Evolutionary conservation across 495 filamentous ascomycete species (phyloP).

Genomic region (Paragyromitra xinjiangensis): DNA sequence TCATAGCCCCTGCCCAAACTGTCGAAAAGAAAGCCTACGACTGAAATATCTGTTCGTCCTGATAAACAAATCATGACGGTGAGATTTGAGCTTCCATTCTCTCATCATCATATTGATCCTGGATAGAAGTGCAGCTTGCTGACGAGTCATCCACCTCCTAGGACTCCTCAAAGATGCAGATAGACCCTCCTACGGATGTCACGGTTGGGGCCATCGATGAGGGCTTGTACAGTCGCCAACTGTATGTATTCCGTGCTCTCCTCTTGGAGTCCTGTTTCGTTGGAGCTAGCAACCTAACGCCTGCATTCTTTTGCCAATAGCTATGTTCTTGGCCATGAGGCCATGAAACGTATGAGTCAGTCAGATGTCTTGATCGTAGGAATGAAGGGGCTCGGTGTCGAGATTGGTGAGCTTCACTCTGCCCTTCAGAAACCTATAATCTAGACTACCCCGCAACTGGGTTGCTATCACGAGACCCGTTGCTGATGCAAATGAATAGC

Average conservation of each 20-base stretch:
- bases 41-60: conserved; percentile 56
- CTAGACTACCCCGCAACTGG: conserved; percentile 34
- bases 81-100: background rate
- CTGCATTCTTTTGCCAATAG: conserved; percentile 53
- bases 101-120: background rate
- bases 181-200: conserved; percentile 60
- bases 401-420: conserved; percentile 72
- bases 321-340: conserved; percentile 97
- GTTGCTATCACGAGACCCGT: conserved; percentile 1
- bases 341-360: conserved; percentile 98
- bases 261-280: background rate
- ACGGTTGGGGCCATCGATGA: conserved; percentile 84
- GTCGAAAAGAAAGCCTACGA: conserved; percentile 58
- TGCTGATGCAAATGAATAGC: conserved; percentile 63
- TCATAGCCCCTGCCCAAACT: conserved; percentile 46
- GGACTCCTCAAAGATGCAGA: conserved; percentile 58
- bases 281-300: conserved; percentile 28
- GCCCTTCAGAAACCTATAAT: background rate
- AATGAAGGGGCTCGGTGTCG: conserved; percentile 91
- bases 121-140: conserved; percentile 6
- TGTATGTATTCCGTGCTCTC: conserved; percentile 63
- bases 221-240: conserved; percentile 95
- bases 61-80: conserved; percentile 58
- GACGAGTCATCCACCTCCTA: conserved; percentile 20
- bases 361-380: conserved; percentile 95